Base-by-base conservation (phyloP, 257 asterid genomes). In the Handroanthus guayacan region DNA sequence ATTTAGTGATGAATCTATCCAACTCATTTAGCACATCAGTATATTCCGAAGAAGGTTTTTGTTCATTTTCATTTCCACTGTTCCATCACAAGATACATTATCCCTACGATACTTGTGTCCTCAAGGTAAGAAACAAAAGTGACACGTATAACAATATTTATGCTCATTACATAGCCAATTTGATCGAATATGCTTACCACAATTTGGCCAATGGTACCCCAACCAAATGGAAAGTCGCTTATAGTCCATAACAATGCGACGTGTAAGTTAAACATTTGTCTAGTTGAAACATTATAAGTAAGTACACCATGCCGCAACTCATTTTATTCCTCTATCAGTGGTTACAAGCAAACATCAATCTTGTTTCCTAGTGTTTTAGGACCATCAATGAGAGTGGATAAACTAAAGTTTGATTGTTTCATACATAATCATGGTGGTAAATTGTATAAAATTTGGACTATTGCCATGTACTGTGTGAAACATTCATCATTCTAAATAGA, bases 401-500 rank as follows among this genome's bases (percentile, higher is more conserved):
- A 11, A 12, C 68, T 47, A 39, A 77, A 69, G 6, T 61, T 34
- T 0, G 76, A 67, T 10, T 61, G 54, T 0, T 61, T 48, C 81
- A 77, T 77, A 31, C 81, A 61, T 61, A n/a, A 34, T 41, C 77
- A 25, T 1, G 67, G 66, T 0, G 83, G 63, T 7, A 80, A 12
- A 34, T 80, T 75, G 12, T 67, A 61, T 7, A 74, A 55, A 0
- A 80, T 74, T 3, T 74, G n/a, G 0, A 79, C 2, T 0, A 79
- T 0, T 62, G 80, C 80, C 77, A 75, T 5, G 77, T 74, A 47
- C 57, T 80, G 16, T 80, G 69, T 3, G 44, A 1, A 3, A 39
- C 65, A 79, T 36, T 57, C 77, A 52, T 80, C 6, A 10, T 41
- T 5, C 60, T 74, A 17, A 80, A 80, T 2, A 57, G 77, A 54